Base-by-base conservation (phyloP, 768 basidiomycete species). In the Trametes cingulata region DNA sequence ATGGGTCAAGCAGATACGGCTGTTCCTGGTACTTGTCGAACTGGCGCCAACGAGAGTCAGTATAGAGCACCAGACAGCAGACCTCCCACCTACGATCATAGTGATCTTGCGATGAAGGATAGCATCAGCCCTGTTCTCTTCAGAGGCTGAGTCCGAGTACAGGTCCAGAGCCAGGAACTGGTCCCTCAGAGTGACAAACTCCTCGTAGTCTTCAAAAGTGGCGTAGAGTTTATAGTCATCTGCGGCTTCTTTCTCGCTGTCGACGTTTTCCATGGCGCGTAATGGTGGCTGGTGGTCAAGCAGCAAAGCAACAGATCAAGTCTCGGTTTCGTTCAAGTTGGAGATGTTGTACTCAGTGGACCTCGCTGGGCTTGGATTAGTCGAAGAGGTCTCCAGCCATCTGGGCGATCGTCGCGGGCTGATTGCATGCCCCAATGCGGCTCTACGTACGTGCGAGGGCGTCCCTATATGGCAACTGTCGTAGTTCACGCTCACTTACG, bases 1-100 rank as follows among this genome's bases (percentile, higher is more conserved):
- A 87, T 37, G 96, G 95, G 72, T 99, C 97, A 13, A 98, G 79
- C 3, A 99, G 82, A 72, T 94, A 92, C 2, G 95, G 81, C 65
- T 96, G 93, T 62, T 98, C 95, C 71, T 96, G 95, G 69, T 96
- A 98, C 69, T 87, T 84, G 69, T 85, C 84, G 27, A 98, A 81
- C 96, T 63, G 51, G 19, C 24, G 59, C 14, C 41, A 10, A 0
- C 25, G 5, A 13, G 6, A 1, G 29, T 35, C 20, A 40, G 33
- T 40, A 2, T 40, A 52, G 14, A 14, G 40, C 29, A 33, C 29
- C 10, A 33, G 52, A 4, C 13, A 8, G 22, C 33, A 46, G 43
- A 29, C 8, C 20, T 19, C 8, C 8, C 2, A 37, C 85, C 68
- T 71, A 89, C 88, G 56, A 85, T 84, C 41, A 73, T 54, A 12